Evolutionary conservation across 148 eudicot genomes (phyloP).

Genomic region (Heliosperma pusillum): DNA sequence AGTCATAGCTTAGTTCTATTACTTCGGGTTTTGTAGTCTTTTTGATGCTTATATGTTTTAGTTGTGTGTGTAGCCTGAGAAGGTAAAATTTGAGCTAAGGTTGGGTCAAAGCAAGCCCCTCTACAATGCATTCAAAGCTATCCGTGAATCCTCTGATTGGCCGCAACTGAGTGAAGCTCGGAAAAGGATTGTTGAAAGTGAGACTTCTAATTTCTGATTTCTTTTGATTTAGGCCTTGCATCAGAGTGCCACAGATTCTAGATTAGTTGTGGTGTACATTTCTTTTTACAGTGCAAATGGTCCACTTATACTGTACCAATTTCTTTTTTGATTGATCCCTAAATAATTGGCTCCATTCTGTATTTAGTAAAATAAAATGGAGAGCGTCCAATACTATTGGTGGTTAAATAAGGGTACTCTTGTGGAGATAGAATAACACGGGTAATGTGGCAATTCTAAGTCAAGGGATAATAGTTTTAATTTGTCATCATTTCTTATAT

Average conservation of each 20-base stretch:
- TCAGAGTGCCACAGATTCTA: background rate
- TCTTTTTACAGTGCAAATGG: background rate
- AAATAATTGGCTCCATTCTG: background rate
- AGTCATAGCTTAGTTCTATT: background rate
- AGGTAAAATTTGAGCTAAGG: slow-evolving; percentile 84
- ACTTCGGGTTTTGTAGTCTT: background rate
- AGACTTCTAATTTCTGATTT: slow-evolving; percentile 22
- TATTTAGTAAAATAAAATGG: background rate
- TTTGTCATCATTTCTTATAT: background rate
- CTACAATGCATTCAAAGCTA: slow-evolving; percentile 85
- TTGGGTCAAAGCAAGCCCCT: slow-evolving; percentile 97
- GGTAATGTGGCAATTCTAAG: background rate
- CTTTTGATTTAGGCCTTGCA: slow-evolving; percentile 6
- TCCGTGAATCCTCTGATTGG: slow-evolving; percentile 79
- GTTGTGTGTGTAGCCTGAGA: slow-evolving; percentile 71
- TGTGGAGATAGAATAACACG: background rate
- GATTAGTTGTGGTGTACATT: background rate
- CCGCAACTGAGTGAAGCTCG: slow-evolving; percentile 63
- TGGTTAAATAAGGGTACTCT: background rate
- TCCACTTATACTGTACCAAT: background rate
- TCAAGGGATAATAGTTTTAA: background rate
- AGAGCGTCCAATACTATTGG: background rate
- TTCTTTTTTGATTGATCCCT: background rate
- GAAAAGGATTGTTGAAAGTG: slow-evolving; percentile 87
- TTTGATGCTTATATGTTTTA: slow-evolving; percentile 9